Percentiles rank a stretch among this genome's conserved stretches.
Conservation (phyloP, 768 basidiomycete genomes). For the Tulasnella sp. region DNA sequence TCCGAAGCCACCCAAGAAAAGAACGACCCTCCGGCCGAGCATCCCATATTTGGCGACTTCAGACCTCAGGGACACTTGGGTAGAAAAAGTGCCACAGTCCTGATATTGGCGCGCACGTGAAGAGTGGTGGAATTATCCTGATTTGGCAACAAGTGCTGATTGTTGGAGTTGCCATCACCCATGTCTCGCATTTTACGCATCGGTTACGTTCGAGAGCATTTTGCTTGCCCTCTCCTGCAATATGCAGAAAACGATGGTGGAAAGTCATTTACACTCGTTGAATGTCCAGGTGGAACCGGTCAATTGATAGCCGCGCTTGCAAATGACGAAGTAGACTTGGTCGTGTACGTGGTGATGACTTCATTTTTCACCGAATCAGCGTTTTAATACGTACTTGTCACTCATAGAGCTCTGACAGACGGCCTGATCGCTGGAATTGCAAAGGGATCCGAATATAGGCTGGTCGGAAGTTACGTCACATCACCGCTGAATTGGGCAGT, state of each 20-base stretch:
- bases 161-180: too few relatives aligned
- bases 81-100: too few relatives aligned
- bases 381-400: background rate
- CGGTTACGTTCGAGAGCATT: slow-evolving; percentile 60
- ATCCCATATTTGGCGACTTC: too few relatives aligned
- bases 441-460: slow-evolving; percentile 81
- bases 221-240: slow-evolving; percentile 78
- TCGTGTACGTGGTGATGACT: slow-evolving; percentile 40
- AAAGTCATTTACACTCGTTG: slow-evolving; percentile 66
- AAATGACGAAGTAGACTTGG: slow-evolving; percentile 67
- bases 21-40: too few relatives aligned
- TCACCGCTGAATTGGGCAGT: slow-evolving; percentile 50
- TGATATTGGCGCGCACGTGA: too few relatives aligned
- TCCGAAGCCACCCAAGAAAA: too few relatives aligned
- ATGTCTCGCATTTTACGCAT: too few relatives aligned
- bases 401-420: slow-evolving; percentile 72
- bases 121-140: too few relatives aligned
- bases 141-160: too few relatives aligned
- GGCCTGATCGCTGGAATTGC: slow-evolving; percentile 85
- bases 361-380: background rate
- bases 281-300: slow-evolving; percentile 86
- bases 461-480: slow-evolving; percentile 83
- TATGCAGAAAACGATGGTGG: slow-evolving; percentile 56
- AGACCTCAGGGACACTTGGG: too few relatives aligned
- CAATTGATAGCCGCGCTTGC: slow-evolving; percentile 65